These are phyloP conservation scores for Pyrenopolyporus hunteri DNA, from an alignment of 495 filamentous ascomycete species.

Conservation along the genomic window DNA sequence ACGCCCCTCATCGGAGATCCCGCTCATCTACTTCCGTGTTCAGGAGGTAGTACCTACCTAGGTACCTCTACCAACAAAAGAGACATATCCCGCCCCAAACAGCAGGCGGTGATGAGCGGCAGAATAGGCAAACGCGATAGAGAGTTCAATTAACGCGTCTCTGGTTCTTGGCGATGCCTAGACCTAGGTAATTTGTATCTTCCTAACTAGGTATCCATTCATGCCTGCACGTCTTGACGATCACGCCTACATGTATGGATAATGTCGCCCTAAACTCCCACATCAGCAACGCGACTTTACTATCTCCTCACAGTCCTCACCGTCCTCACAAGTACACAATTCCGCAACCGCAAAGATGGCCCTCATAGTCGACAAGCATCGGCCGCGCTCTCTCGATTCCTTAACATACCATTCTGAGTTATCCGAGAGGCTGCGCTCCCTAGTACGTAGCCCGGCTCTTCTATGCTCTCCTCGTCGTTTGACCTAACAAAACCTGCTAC, in stretches of 20 bases:
- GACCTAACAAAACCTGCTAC: conserved; percentile 17
- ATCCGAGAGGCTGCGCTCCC: conserved; percentile 82
- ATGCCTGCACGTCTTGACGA: not conserved
- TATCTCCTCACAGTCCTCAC: too few species aligned
- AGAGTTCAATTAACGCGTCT: conserved; percentile 41
- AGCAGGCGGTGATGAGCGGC: conserved; percentile 13
- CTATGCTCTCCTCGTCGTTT: conserved; percentile 8
- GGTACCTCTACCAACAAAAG: too few species aligned
- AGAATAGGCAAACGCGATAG: conserved; percentile 32
- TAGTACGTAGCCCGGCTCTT: conserved; percentile 63
- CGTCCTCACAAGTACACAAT: too few species aligned
- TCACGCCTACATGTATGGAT: not conserved
- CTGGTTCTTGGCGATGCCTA: conserved; percentile 11
- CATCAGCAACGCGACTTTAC: too few species aligned
- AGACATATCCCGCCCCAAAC: not conserved
- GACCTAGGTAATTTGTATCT: not conserved
- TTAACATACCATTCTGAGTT: conserved; percentile 89
- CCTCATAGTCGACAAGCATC: conserved; percentile 92
- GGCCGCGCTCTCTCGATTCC: conserved; percentile 84
- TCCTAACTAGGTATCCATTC: too few species aligned
- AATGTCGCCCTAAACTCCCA: not conserved
- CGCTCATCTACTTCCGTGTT: conserved; percentile 29
- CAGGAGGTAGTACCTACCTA: too few species aligned
- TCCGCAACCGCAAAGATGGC: conserved; percentile 49
- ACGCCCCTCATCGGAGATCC: conserved; percentile 27